phyloP scores from a whole-genome alignment of 345 rosid species.

The Viola odorata region DNA sequence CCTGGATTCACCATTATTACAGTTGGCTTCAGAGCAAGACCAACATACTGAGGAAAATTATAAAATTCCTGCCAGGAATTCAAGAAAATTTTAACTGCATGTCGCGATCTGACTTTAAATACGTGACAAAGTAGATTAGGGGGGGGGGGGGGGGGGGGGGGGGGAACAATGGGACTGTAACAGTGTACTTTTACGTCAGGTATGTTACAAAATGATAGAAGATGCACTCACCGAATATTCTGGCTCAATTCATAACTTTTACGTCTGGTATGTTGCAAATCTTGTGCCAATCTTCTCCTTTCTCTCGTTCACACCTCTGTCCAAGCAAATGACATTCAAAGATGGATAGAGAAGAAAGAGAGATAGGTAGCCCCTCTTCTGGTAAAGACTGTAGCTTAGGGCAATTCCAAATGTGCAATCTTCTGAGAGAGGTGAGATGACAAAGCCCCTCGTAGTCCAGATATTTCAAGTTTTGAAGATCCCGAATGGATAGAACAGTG shows the following conservation, averaged over 20 bases:
- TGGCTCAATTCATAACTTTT: neutral
- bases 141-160: no score
- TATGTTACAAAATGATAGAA: no score
- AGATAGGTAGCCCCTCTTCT: slow-evolving; percentile 1
- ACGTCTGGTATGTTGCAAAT: neutral
- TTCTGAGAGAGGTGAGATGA: neutral
- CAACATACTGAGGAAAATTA: no score
- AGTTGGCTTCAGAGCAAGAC: no score
- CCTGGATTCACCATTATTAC: no score
- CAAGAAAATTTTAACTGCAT: no score
- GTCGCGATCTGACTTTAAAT: no score
- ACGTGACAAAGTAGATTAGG: no score
- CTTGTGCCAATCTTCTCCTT: slow-evolving; percentile 7
- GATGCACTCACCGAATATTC: no score
- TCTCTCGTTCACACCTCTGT: neutral
- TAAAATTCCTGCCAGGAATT: no score
- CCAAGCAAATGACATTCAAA: neutral
- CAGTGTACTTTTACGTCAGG: no score
- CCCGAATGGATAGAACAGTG: neutral
- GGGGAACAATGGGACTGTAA: no score
- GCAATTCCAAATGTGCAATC: neutral
- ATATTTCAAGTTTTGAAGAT: neutral
- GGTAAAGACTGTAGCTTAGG: slow-evolving; percentile 7
- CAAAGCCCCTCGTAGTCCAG: neutral
- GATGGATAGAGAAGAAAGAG: neutral